A percentile compares a stretch with the other conserved stretches of the same genome.
phyloP scores from a whole-genome alignment of 768 basidiomycete species.

The Lactifluus volemus region DNA sequence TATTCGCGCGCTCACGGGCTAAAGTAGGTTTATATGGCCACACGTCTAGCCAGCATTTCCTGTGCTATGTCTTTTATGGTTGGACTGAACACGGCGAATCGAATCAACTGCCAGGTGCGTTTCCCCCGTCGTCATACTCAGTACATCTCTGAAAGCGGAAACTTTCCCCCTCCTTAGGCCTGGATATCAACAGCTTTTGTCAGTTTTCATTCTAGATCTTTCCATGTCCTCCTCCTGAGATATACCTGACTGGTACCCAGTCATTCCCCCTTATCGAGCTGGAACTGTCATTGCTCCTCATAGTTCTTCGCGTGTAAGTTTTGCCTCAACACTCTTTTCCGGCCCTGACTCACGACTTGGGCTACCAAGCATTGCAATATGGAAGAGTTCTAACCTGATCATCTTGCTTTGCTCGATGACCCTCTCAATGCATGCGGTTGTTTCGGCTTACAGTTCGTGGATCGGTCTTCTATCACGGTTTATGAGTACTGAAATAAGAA shows the following conservation, averaged over 20 bases:
- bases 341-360: neutral
- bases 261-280: neutral
- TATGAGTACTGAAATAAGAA: neutral
- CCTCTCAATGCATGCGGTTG: neutral
- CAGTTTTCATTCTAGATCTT: neutral
- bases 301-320: slow-evolving; percentile 4
- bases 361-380: neutral
- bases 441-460: neutral
- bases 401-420: neutral
- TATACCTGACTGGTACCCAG: neutral
- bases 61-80: neutral
- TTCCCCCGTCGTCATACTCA: too few relatives aligned
- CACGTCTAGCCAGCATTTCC: neutral
- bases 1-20: neutral
- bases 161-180: neutral
- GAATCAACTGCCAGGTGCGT: slow-evolving; percentile 1
- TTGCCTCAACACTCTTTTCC: too few relatives aligned
- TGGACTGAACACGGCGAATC: neutral
- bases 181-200: slow-evolving; percentile 2
- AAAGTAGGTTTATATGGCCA: neutral
- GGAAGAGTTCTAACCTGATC: neutral
- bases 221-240: neutral
- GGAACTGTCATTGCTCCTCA: neutral
- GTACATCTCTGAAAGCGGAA: neutral
- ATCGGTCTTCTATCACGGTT: neutral